Base-by-base conservation (phyloP, 306 rosid species). In the Lablab purpureus region DNA sequence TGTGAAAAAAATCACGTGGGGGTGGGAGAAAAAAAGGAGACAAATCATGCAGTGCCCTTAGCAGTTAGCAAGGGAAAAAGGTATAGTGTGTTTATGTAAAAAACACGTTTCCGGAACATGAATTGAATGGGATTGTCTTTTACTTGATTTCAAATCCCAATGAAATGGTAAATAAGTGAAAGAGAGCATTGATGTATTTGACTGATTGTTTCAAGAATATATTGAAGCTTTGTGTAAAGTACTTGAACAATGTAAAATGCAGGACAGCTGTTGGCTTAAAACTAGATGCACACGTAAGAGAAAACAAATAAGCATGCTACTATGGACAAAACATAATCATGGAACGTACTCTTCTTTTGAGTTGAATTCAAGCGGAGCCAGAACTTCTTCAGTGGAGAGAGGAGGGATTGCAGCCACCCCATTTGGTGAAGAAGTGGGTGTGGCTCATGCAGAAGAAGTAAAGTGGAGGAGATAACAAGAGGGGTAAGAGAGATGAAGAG, bases 361-460 rank as follows among this genome's bases (percentile, higher is more conserved):
- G 91, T 77, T 0, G 98, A 89, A 85, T 93, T 84, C 73, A 93
- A 50, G 47, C 93, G 89, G 80, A 89, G 64, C 97, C 97, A 93
- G 59, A 93, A 73, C 89, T 93, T 93, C 91, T 88, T 91, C 64
- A 91, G 68, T 34, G 94, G 97, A 71, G 90, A 91, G 91, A 93
- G 36, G 85, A 93, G 87, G 85, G 98, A 91, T 71, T 88, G 97
- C 36, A 93, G 92, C 93, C 94, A 91, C 84, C 98, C 91, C 86
- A 83, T 83, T 83, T 83, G 83, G 64, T 66, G 76, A 72, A 62
- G 68, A 62, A 64, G 74, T 71, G 86, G 79, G 79, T 77, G 71
- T 54, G 79, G 80, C 76, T 83, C 83, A 65, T 65, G 83, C 69
- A 71, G 71, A 36, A 27, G 76, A 19, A 36, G 36, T 59, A 82